Base-by-base conservation (phyloP, 192 early-diverging fungal species). In the Linnemannia zychae region DNA sequence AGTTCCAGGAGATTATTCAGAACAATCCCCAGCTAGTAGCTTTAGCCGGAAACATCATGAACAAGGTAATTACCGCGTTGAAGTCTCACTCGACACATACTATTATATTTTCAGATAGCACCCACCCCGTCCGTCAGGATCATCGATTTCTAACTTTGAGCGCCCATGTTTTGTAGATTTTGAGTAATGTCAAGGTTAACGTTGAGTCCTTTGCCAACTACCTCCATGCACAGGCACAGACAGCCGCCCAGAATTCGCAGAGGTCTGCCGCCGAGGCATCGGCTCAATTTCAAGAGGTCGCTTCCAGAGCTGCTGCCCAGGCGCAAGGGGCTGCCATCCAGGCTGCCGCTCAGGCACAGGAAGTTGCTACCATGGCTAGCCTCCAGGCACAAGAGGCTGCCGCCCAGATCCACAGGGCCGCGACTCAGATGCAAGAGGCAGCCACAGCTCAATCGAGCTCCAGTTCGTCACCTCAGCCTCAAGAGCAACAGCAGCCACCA, bases 1-100 rank as follows among this genome's bases (percentile, higher is more conserved):
- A 85, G 70, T 85, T 85, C 49, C 83, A 85, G 49, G 69, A 79
- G 4, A 63, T 85, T 16, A 85, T 85, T 63, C 77, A 85, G 22
- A 79, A 76, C 12, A 85, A 85, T 70, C 83, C 83, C 6, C 83
- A 85, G 49, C 67, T 85, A 0, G 77, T 85, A 0, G 48, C 73
- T 0, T 67, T 85, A 33, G 77, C 83, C 0, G 74, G 77, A 50
- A 66, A 50, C 57, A 79, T 85, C 16, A 72, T 85, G 83, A 76
- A 17, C 57, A 79, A 85, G 83, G 83, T 76, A 79, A 75, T 16
- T 20, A 46, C 24, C 36, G 7, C 20, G 0, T 47, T 18, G 12
- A n/a, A 67, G 57, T 28, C 3, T 13, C 3, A 13, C 28, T 3
- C 12, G 15, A 22, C 22, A 5, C 0, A 53, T 18, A 1, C 3